A percentile compares a stretch with the other conserved stretches of the same genome.
Conservation (phyloP, 345 rosid genomes). For the Arabis hirsuta region DNA sequence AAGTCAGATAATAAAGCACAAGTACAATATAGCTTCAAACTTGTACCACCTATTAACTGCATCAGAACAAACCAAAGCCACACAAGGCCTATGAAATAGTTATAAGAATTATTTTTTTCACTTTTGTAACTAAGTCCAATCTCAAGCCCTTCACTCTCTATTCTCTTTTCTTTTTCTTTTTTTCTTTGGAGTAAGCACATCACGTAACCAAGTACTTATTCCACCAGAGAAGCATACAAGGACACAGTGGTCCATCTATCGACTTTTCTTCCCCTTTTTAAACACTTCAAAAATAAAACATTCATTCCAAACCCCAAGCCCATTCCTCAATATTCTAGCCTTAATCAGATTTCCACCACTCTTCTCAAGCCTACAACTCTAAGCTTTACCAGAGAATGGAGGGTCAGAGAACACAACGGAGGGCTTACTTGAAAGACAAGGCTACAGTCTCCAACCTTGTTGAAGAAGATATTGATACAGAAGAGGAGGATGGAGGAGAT, state of each 20-base stretch:
- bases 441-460: constrained; percentile 41
- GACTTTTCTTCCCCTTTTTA: constrained; percentile 42
- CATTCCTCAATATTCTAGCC: constrained; percentile 27
- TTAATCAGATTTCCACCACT: constrained; percentile 13
- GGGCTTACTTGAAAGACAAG: constrained; percentile 48
- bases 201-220: constrained; percentile 45
- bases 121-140: constrained; percentile 6
- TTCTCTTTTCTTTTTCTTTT: background rate
- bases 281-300: constrained; percentile 33
- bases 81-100: constrained; percentile 23
- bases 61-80: constrained; percentile 38
- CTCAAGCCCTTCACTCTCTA: background rate
- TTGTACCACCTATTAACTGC: constrained; percentile 33
- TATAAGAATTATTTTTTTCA: background rate
- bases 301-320: constrained; percentile 34
- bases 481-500: constrained; percentile 48
- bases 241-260: constrained; percentile 46
- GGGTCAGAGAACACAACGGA: constrained; percentile 41
- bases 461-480: constrained; percentile 60
- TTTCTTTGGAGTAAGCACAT: constrained; percentile 29
- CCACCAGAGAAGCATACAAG: constrained; percentile 47
- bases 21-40: constrained; percentile 26
- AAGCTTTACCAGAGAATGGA: constrained; percentile 44
- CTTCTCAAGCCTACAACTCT: constrained; percentile 7
- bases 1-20: constrained; percentile 26